Evolutionary conservation across 345 rosid species (phyloP), one percentile per base, ranked within the genome.

Genomic region (Cardamine occulta): DNA sequence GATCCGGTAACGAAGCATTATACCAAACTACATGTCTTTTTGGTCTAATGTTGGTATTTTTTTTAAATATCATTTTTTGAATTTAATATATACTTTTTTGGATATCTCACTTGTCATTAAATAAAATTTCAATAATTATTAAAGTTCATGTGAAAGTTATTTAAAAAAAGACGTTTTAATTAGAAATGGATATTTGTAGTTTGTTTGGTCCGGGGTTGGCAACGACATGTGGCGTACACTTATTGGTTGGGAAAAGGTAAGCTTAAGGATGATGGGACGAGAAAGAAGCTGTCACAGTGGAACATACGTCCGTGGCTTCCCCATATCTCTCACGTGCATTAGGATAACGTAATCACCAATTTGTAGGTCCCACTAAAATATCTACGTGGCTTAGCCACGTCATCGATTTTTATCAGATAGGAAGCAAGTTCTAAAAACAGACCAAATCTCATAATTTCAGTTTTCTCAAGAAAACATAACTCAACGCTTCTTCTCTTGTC

Each of bases 261-360:
- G 78, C 78, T 79, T 79, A 7, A 37, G 19, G 75, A 70, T 76
- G 52, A 32, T 63, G 66, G 80, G 75, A 68, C 48, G 62, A 61
- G 57, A 74, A 21, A 64, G 28, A 64, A 42, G 56, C 79, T 68
- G 65, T 76, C 69, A 55, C 65, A 53, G 63, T 21, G 57, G 55
- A 34, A 69, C 66, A 75, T 40, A 68, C 79, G 66, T 67, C 39
- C 81, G 63, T 67, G 54, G 76, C 60, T 71, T 74, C 68, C 65
- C 73, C 61, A 40, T 53, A 67, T 54, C 63, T 54, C 63, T 83
- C 90, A 86, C 88, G 84, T 80, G 86, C 82, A 12, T 72, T 15
- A 29, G 83, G 88, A 84, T 84, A 84, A 85, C 86, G 78, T 75
- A 51, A 63, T 70, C 80, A 63, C 66, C 29, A 54, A 23, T 59